Evolutionary conservation across 2,329 filamentous ascomycete genomes (phyloP).

Genomic region (Myriosclerotinia curreyana): DNA sequence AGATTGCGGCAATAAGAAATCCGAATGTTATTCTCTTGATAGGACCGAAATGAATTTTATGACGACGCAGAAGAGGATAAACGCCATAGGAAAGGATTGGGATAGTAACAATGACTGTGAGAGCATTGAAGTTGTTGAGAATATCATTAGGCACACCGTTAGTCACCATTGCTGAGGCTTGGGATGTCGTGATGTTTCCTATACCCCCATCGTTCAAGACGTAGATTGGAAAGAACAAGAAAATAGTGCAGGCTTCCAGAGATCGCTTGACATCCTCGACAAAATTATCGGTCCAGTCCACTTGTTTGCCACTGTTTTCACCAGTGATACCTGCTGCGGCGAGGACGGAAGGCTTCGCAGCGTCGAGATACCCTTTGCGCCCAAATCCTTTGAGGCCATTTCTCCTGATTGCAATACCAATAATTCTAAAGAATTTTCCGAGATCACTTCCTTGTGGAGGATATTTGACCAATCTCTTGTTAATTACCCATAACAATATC

Average conservation of each 20-base stretch:
- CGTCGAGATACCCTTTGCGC: conserved; percentile 57
- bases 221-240: conserved; percentile 52
- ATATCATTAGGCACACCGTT: conserved; percentile 75
- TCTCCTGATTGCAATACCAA: conserved; percentile 43
- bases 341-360: conserved; percentile 63
- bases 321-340: conserved; percentile 50
- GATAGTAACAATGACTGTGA: conserved; percentile 71
- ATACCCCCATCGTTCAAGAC: conserved; percentile 44
- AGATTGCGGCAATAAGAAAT: conserved; percentile 61
- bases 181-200: conserved; percentile 49
- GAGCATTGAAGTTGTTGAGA: conserved; percentile 71
- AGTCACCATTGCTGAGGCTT: conserved; percentile 60
- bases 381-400: conserved; percentile 60
- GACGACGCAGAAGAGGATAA: conserved; percentile 64
- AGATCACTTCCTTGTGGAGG: conserved; percentile 48
- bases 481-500: conserved; percentile 42
- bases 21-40: conserved; percentile 72
- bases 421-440: conserved; percentile 44
- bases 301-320: conserved; percentile 38
- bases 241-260: conserved; percentile 66
- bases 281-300: conserved; percentile 79
- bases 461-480: conserved; percentile 43
- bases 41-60: conserved; percentile 64
- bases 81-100: conserved; percentile 65
- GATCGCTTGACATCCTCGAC: conserved; percentile 74